phyloP scores from a whole-genome alignment of 768 basidiomycete species.

The Tricholoma hemisulphureum region DNA sequence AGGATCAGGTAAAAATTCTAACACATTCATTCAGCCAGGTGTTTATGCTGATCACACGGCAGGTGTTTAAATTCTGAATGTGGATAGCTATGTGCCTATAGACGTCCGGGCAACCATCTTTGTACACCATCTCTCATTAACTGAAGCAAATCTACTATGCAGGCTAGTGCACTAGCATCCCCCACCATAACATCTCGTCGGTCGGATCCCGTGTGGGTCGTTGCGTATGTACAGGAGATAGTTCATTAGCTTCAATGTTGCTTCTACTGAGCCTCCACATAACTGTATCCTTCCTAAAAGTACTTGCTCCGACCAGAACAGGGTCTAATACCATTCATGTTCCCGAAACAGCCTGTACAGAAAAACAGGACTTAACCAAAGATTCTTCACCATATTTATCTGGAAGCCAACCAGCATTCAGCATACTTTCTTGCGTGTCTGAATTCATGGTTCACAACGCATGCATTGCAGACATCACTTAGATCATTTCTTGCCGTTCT shows the following conservation, averaged over 20 bases:
- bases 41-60: neutral
- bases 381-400: neutral
- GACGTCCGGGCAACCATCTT: neutral
- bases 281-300: slow-evolving; percentile 61
- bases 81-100: neutral
- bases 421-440: slow-evolving; percentile 68
- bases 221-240: too few species aligned
- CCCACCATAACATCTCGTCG: too few species aligned
- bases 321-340: slow-evolving; percentile 89
- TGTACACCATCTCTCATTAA: too few species aligned
- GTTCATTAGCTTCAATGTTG: too few species aligned
- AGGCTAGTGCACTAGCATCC: too few species aligned
- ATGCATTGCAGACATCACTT: slow-evolving; percentile 56
- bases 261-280: too few species aligned
- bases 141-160: too few species aligned
- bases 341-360: slow-evolving; percentile 51
- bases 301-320: slow-evolving; percentile 85
- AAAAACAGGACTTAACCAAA: neutral
- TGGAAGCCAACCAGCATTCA: slow-evolving; percentile 56
- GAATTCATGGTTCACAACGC: slow-evolving; percentile 75
- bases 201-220: too few species aligned
- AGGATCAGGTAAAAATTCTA: slow-evolving; percentile 64
- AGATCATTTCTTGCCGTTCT: slow-evolving; percentile 80
- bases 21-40: neutral
- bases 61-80: slow-evolving; percentile 44